Evolutionary conservation across 179 eudicot genomes (phyloP).

Genomic region (Beta macrorhiza): DNA sequence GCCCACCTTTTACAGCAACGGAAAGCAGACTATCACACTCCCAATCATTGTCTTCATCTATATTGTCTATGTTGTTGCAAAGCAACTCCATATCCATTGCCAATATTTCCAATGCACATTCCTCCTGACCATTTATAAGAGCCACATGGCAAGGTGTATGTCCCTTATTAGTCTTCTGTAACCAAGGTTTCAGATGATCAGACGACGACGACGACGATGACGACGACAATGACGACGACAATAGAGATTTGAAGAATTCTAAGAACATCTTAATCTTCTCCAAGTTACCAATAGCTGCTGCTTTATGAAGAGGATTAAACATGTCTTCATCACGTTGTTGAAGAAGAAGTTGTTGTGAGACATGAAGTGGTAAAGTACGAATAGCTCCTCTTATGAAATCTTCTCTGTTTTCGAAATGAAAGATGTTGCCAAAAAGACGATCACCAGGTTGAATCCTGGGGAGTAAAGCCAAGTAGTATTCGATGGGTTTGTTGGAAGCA

Average conservation of each 20-base stretch:
- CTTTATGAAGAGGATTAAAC: not conserved
- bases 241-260: not conserved
- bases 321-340: not conserved
- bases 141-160: not conserved
- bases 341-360: not conserved
- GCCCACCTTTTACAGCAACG: not conserved
- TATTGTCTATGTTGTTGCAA: no score
- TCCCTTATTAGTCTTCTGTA: not conserved
- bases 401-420: not conserved
- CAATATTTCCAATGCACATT: not conserved
- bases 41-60: not conserved
- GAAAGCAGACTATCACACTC: not conserved
- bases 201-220: no score
- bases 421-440: not conserved
- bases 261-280: constrained; percentile 1
- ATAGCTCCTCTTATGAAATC: not conserved
- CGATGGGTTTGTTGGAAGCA: not conserved
- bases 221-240: not conserved
- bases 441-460: not conserved
- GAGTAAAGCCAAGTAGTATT: not conserved
- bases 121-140: not conserved
- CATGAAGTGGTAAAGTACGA: not conserved
- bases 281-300: not conserved
- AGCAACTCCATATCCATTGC: not conserved
- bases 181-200: not conserved